Conservation (phyloP, 768 basidiomycete genomes). For the Flagelloscypha sp. region DNA sequence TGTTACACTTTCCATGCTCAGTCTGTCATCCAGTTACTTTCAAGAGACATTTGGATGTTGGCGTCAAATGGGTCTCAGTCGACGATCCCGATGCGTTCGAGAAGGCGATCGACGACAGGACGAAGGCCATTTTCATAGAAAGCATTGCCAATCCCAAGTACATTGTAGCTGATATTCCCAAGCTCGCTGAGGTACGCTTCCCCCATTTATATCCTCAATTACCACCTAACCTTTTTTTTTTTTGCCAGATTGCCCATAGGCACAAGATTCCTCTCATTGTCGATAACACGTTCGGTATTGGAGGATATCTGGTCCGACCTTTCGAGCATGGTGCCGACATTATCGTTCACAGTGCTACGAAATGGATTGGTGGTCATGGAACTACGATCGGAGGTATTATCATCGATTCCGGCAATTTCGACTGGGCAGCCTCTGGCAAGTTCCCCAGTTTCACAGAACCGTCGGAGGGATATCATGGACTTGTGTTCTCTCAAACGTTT, state of each 20-base stretch:
- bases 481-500: conserved; percentile 59
- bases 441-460: conserved; percentile 74
- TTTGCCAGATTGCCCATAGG: conserved; percentile 54
- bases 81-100: conserved; percentile 49
- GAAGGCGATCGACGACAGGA: conserved; percentile 66
- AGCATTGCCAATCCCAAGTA: conserved; percentile 77
- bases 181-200: conserved; percentile 51
- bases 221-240: background rate
- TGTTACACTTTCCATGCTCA: background rate
- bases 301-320: conserved; percentile 62
- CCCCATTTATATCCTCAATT: background rate
- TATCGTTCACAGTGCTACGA: conserved; percentile 72
- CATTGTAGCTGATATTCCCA: conserved; percentile 56
- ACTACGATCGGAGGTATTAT: conserved; percentile 74
- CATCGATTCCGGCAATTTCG: conserved; percentile 68
- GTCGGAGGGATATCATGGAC: conserved; percentile 68
- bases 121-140: conserved; percentile 71
- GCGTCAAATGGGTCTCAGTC: conserved; percentile 52
- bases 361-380: conserved; percentile 81
- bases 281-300: conserved; percentile 74
- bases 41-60: conserved; percentile 62
- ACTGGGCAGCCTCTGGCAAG: conserved; percentile 58
- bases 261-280: conserved; percentile 71
- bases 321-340: conserved; percentile 75
- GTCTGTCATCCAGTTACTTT: conserved; percentile 39